Percentiles rank a stretch among this genome's conserved stretches.
phyloP scores from a whole-genome alignment of 2,329 filamentous ascomycete species.

The Ilyonectria mors-panacis region DNA sequence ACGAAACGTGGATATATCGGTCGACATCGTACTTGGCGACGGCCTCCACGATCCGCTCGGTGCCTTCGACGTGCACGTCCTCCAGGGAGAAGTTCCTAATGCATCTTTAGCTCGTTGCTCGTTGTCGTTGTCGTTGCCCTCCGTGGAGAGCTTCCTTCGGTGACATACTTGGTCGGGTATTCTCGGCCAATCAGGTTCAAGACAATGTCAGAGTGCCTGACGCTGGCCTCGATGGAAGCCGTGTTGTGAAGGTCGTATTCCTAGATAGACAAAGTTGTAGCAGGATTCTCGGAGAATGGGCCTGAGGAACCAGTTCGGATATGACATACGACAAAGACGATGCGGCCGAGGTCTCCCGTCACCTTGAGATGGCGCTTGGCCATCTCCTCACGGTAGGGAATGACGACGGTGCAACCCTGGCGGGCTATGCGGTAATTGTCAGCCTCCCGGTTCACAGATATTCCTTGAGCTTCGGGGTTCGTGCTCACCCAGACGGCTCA shows the following conservation, averaged over 20 bases:
- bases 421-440: conserved; percentile 71
- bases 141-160: conserved; percentile 1
- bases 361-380: conserved; percentile 96
- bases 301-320: not conserved
- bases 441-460: conserved; percentile 33
- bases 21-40: conserved; percentile 98
- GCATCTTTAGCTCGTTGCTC: conserved; percentile 40
- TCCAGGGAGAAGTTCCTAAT: conserved; percentile 90
- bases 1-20: conserved; percentile 96
- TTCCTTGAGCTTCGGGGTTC: conserved; percentile 2
- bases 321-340: conserved; percentile 82
- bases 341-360: conserved; percentile 91
- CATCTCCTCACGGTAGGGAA: conserved; percentile 98
- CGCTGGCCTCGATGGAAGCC: conserved; percentile 94
- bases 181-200: conserved; percentile 96
- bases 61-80: conserved; percentile 94
- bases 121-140: not conserved
- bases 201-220: conserved; percentile 96
- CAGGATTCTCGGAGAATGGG: conserved; percentile 6
- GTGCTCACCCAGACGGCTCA: conserved; percentile 85
- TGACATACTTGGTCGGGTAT: conserved; percentile 90
- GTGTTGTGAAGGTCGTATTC: conserved; percentile 98
- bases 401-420: conserved; percentile 92
- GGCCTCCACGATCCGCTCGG: conserved; percentile 92
- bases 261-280: conserved; percentile 58